Percentiles rank a stretch among this genome's conserved stretches.
Evolutionary conservation across 129 eudicot genomes (phyloP).

Genomic region (Lonicera japonica): DNA sequence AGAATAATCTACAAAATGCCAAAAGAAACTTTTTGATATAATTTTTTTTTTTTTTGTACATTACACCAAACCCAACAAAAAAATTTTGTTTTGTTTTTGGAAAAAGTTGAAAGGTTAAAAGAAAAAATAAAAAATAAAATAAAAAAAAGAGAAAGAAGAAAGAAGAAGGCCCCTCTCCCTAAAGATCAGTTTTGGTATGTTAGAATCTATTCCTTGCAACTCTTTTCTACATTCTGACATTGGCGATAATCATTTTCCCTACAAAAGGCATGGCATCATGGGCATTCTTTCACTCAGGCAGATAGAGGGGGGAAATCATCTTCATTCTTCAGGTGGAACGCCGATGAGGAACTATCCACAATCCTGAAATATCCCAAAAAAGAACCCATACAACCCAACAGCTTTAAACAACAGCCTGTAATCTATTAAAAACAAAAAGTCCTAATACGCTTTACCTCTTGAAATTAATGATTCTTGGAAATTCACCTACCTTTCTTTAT

Average conservation of each 20-base stretch:
- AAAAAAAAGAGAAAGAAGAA: background rate
- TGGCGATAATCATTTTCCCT: too few species aligned
- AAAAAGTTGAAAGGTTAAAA: too few species aligned
- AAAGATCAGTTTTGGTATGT: conserved; percentile 1
- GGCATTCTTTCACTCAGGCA: conserved; percentile 11
- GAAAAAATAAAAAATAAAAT: background rate
- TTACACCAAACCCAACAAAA: conserved; percentile 1
- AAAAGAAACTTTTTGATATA: too few species aligned
- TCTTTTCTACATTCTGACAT: too few species aligned
- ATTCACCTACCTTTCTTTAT: conserved; percentile 35
- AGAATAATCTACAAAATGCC: conserved; percentile 5
- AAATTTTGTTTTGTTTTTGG: too few species aligned
- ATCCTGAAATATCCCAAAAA: conserved; percentile 40
- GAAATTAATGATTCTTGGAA: background rate
- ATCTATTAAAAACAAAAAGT: background rate
- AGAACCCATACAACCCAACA: background rate
- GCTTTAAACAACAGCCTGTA: conserved; percentile 14
- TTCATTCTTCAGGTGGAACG: conserved; percentile 60
- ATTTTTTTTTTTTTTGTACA: background rate
- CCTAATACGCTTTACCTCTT: background rate
- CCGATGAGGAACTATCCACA: conserved; percentile 24
- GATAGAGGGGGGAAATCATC: conserved; percentile 86
- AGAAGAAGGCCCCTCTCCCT: background rate
- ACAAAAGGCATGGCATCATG: too few species aligned
- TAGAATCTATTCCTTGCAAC: background rate